Conservation (phyloP, 2,329 filamentous ascomycete species). For the Trichoderma sp. region DNA sequence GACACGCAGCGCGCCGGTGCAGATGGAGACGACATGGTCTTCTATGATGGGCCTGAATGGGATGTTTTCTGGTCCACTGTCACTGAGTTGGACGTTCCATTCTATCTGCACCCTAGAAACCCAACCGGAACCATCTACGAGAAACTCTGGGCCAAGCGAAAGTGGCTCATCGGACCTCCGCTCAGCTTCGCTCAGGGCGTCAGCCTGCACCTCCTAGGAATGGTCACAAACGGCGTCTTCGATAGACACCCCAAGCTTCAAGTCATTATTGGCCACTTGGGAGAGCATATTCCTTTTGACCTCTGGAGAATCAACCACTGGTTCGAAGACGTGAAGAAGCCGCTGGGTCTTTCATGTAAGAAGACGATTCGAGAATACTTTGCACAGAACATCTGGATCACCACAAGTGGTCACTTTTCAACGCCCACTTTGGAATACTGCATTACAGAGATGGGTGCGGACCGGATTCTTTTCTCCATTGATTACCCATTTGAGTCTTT, state of each 20-base stretch:
- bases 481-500: conserved; percentile 58
- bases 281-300: conserved; percentile 55
- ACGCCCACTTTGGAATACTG: conserved; percentile 56
- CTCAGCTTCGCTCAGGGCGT: conserved; percentile 63
- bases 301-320: conserved; percentile 57
- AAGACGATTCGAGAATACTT: conserved; percentile 58
- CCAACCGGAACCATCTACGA: conserved; percentile 61
- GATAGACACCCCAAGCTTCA: conserved; percentile 52
- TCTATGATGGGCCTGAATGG: conserved; percentile 65
- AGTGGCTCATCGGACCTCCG: conserved; percentile 63
- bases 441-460: conserved; percentile 52
- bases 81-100: conserved; percentile 63
- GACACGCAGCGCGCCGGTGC: conserved; percentile 62
- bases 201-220: conserved; percentile 58
- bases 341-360: conserved; percentile 52
- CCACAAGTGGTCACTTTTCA: conserved; percentile 60
- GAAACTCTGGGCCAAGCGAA: conserved; percentile 61
- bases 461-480: conserved; percentile 56
- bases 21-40: conserved; percentile 64
- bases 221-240: conserved; percentile 56
- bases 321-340: conserved; percentile 61
- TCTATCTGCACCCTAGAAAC: conserved; percentile 66
- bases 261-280: conserved; percentile 53
- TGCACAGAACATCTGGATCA: conserved; percentile 59
- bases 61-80: conserved; percentile 64